Evolutionary conservation across 495 filamentous ascomycete genomes (phyloP).

Genomic region (Penicillium bovifimosum): DNA sequence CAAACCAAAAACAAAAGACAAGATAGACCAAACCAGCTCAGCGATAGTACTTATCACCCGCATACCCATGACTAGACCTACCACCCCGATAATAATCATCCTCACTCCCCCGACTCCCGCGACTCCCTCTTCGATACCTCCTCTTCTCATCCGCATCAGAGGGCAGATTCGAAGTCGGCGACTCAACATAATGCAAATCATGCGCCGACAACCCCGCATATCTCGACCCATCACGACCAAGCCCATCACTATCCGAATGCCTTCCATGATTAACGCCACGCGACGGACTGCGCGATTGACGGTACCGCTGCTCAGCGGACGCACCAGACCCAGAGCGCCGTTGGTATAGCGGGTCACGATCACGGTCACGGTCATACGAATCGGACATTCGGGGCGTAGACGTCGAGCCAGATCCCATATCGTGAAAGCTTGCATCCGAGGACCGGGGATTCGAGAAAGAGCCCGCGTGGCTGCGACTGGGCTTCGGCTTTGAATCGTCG

Average conservation of each 20-base stretch:
- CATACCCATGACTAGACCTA: constrained; percentile 12
- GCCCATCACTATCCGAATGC: constrained; percentile 40
- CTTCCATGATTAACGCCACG: constrained; percentile 23
- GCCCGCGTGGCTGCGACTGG: constrained; percentile 20
- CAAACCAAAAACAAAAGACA: background rate
- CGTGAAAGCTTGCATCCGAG: constrained; percentile 13
- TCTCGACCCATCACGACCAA: constrained; percentile 19
- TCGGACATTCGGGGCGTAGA: constrained; percentile 15
- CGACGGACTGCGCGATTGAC: constrained; percentile 33
- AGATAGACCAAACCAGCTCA: constrained; percentile 10
- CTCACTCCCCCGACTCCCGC: constrained; percentile 25
- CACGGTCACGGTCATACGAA: constrained; percentile 19
- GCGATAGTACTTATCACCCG: constrained; percentile 20
- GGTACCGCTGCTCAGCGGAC: constrained; percentile 9
- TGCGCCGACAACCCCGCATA: constrained; percentile 21
- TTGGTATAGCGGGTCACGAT: constrained; percentile 22
- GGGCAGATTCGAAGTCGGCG: constrained; percentile 13
- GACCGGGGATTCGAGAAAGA: constrained; percentile 28
- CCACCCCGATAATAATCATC: constrained; percentile 42
- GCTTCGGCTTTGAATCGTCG: constrained; percentile 25
- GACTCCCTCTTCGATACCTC: constrained; percentile 26
- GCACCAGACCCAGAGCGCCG: constrained; percentile 25
- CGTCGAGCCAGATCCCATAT: background rate
- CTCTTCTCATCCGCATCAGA: constrained; percentile 25
- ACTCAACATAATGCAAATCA: constrained; percentile 26